These are phyloP conservation scores for Graphilbum fragrans DNA, from an alignment of 2,329 filamentous ascomycete genomes.

Conservation along the genomic window DNA sequence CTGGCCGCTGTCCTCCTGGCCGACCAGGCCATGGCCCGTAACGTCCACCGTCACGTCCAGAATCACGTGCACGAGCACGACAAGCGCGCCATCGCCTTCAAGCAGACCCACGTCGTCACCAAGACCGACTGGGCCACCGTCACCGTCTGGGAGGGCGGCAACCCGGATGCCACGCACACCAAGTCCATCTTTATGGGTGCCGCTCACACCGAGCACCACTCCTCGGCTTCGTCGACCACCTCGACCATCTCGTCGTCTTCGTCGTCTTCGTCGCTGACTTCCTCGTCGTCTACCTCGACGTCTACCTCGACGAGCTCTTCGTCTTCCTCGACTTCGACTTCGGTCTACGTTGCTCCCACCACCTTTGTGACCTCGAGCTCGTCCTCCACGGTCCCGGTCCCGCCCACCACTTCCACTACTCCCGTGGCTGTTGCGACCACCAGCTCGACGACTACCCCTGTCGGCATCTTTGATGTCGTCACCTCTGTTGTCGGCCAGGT, in stretches of 20 bases:
- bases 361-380: slow-evolving; percentile 1
- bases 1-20: slow-evolving; percentile 30
- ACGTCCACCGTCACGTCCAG: slow-evolving; percentile 29
- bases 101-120: slow-evolving; percentile 19
- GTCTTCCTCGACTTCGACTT: slow-evolving; percentile 1
- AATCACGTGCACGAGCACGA: slow-evolving; percentile 22
- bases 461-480: not conserved
- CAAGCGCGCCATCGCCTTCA: slow-evolving; percentile 18
- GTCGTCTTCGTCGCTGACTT: slow-evolving; percentile 1
- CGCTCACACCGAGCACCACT: slow-evolving; percentile 1
- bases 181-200: slow-evolving; percentile 11
- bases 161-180: slow-evolving; percentile 6
- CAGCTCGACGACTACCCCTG: slow-evolving; percentile 1
- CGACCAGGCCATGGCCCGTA: slow-evolving; percentile 28
- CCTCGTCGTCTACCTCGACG: slow-evolving; percentile 3
- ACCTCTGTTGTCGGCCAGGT: not conserved
- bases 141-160: slow-evolving; percentile 22
- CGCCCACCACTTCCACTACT: slow-evolving; percentile 12
- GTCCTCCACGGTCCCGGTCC: slow-evolving; percentile 1
- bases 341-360: slow-evolving; percentile 1
- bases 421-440: slow-evolving; percentile 1
- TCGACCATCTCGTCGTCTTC: slow-evolving; percentile 1
- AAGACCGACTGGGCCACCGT: slow-evolving; percentile 28
- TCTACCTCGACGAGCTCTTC: slow-evolving; percentile 2
- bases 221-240: slow-evolving; percentile 4